Percentiles rank a stretch among this genome's conserved stretches.
These are phyloP conservation scores for Paraphoma chrysanthemicola DNA, from an alignment of 2,329 filamentous ascomycete species.

Conservation along the genomic window DNA sequence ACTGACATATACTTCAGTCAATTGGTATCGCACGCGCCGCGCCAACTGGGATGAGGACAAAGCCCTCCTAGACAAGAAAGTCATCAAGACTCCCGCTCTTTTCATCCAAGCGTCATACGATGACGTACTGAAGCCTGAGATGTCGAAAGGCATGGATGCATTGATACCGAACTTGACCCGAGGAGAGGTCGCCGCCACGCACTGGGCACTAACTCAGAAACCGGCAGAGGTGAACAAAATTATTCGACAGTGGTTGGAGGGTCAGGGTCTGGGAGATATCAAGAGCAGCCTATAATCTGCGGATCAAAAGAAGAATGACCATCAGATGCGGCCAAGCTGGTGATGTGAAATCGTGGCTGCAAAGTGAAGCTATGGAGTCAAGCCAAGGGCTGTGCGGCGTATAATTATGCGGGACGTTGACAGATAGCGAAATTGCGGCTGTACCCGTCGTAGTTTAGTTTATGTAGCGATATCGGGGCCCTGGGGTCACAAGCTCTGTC, in stretches of 20 bases:
- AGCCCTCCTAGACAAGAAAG: conserved; percentile 38
- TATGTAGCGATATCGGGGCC: conserved; percentile 4
- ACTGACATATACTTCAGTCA: conserved; percentile 55
- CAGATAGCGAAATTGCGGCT: conserved; percentile 5
- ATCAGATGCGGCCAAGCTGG: not conserved
- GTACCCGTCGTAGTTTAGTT: conserved; percentile 4
- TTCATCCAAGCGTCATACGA: conserved; percentile 79
- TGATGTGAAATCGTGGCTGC: not conserved
- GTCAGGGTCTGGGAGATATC: conserved; percentile 55
- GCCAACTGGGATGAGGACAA: conserved; percentile 80
- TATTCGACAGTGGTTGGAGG: conserved; percentile 71
- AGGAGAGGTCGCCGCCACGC: conserved; percentile 71
- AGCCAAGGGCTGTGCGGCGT: conserved; percentile 2
- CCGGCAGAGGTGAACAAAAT: conserved; percentile 73
- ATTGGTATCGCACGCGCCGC: conserved; percentile 83
- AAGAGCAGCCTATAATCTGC: conserved; percentile 53
- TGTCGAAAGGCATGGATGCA: conserved; percentile 75
- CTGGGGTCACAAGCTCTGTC: not conserved
- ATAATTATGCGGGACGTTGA: not conserved
- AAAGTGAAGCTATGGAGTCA: not conserved
- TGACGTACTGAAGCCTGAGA: conserved; percentile 71
- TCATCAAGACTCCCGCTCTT: conserved; percentile 62
- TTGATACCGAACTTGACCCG: conserved; percentile 70
- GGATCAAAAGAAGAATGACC: not conserved
- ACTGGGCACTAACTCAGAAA: conserved; percentile 85